Conservation (phyloP, 306 rosid species). For the Cucumis hystrix region DNA sequence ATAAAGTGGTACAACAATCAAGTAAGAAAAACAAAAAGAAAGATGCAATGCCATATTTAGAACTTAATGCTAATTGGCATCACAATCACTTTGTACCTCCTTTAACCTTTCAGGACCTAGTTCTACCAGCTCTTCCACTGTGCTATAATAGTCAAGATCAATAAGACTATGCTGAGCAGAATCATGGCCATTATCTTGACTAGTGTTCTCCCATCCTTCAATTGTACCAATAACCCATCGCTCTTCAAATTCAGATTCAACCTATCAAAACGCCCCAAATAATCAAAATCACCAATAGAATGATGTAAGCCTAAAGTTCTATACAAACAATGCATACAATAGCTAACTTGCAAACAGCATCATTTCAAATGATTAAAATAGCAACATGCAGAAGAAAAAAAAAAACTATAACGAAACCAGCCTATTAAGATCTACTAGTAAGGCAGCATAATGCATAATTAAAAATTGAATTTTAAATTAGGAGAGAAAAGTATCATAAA, state of each 20-base stretch:
- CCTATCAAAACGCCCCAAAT: conserved; percentile 34
- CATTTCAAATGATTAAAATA: neutral
- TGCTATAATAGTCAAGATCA: conserved; percentile 84
- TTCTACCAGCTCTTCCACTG: conserved; percentile 77
- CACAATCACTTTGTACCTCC: conserved; percentile 39
- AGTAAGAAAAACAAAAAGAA: neutral
- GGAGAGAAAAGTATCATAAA: neutral
- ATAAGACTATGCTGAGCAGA: conserved; percentile 36
- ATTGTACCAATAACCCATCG: conserved; percentile 54
- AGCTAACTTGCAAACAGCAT: neutral
- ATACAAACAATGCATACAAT: neutral
- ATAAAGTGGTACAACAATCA: neutral
- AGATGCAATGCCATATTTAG: neutral
- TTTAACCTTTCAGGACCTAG: conserved; percentile 85
- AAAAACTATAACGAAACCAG: neutral
- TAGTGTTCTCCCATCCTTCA: conserved; percentile 60
- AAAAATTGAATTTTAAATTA: neutral
- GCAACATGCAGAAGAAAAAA: neutral
- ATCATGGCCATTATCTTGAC: conserved; percentile 51
- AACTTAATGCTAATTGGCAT: neutral
- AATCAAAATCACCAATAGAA: neutral
- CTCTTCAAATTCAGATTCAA: conserved; percentile 66
- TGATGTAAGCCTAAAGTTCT: neutral
- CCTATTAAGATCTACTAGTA: neutral
- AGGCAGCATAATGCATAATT: neutral